A percentile compares a stretch with the other conserved stretches of the same genome.
These are phyloP conservation scores for Adansonia madagascariensis DNA, from an alignment of 441 rosid genomes.

Conservation along the genomic window DNA sequence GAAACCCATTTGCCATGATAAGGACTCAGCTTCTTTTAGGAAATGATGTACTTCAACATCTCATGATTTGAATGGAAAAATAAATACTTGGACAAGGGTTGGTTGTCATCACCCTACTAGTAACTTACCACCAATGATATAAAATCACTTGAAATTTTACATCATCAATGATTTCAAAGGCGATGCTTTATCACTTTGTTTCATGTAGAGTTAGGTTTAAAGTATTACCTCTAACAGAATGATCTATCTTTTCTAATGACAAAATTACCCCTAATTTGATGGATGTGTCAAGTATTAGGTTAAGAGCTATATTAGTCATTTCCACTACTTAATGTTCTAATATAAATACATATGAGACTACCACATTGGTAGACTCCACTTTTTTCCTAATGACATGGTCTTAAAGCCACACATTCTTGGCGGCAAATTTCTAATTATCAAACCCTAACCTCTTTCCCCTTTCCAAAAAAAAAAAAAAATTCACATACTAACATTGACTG, in stretches of 20 bases:
- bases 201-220: background rate
- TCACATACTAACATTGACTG: background rate
- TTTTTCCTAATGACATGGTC: background rate
- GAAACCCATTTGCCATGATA: background rate
- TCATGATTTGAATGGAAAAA: constrained; percentile 4
- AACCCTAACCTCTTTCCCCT: background rate
- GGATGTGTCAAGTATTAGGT: background rate
- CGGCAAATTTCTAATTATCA: background rate
- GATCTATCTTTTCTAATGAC: background rate
- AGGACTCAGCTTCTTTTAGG: background rate
- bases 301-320: background rate
- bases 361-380: background rate
- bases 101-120: background rate
- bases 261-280: background rate
- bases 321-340: background rate
- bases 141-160: background rate
- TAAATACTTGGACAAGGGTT: background rate
- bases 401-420: background rate
- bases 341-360: background rate
- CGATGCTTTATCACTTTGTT: background rate
- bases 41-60: background rate
- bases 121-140: constrained; percentile 4
- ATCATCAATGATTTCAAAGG: constrained; percentile 4
- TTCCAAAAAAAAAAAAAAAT: background rate
- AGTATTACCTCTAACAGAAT: background rate